Conservation (phyloP, 148 eudicot genomes). For the Euryodendron excelsum region DNA sequence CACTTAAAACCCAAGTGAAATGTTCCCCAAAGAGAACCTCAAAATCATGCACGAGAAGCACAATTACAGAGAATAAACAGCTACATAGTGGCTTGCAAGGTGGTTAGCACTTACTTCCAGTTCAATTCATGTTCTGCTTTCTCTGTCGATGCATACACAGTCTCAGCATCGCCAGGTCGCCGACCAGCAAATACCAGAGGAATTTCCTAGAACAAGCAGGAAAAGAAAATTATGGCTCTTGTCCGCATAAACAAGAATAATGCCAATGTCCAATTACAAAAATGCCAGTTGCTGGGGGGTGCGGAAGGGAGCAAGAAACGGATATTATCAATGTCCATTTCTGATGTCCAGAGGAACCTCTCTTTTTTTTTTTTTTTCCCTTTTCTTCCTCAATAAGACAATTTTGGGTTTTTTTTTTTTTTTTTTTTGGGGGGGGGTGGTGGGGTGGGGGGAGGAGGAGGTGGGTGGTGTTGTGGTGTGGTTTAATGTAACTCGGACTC, state of each 20-base stretch:
- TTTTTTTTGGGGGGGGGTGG: too few species aligned
- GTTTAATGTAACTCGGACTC: too few species aligned
- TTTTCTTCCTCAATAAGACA: not conserved
- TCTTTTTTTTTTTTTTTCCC: not conserved
- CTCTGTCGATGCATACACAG: constrained; percentile 81
- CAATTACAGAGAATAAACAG: constrained; percentile 39
- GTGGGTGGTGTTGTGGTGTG: too few species aligned
- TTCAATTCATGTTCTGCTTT: constrained; percentile 81
- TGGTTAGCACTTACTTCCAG: constrained; percentile 70
- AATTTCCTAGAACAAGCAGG: constrained; percentile 54
- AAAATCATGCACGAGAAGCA: constrained; percentile 10
- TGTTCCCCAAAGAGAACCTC: not conserved
- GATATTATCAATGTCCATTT: not conserved
- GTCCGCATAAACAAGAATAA: not conserved
- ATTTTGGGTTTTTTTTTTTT: too few species aligned
- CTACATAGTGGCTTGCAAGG: not conserved
- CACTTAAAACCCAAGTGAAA: not conserved
- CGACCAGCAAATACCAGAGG: constrained; percentile 69
- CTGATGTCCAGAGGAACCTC: not conserved
- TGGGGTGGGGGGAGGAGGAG: too few species aligned
- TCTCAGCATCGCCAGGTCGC: constrained; percentile 95
- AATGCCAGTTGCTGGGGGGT: not conserved
- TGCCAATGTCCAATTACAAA: not conserved
- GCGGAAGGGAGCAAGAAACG: not conserved
- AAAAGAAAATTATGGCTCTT: constrained; percentile 8